Base-by-base conservation (phyloP, 192 early-diverging fungal genomes). In the Thoreauomyces humboldtii region DNA sequence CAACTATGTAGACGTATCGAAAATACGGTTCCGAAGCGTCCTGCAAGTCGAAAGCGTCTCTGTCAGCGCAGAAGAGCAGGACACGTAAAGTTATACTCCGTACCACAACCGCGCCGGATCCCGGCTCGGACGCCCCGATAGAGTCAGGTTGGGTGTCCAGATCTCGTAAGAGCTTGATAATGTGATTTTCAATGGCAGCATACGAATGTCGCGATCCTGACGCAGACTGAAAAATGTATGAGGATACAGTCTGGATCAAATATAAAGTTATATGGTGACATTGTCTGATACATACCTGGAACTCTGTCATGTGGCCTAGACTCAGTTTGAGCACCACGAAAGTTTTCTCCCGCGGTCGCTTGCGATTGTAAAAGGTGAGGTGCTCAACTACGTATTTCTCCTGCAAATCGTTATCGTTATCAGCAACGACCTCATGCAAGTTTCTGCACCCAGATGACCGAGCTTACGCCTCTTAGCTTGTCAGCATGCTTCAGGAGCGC, bases 331-430 rank as follows among this genome's bases (percentile, higher is more conserved):
- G 45, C 0, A 79, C 77, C 19, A 91, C 77, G 73, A 79, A 87
- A 57, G 82, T 77, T 61, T 85, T 84, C 65, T 91, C 89, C 22
- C 77, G 65, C 4, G 88, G 89, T 43, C 88, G 66, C 15, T 80
- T 78, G 34, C 74, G 74, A 65, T 89, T 89, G 70, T 88, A 89
- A 1, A 91, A 64, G 9, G 84, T 87, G 17, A 91, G 70, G 65
- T 89, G 84, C 61, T 91, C 87, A 59, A 87, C 76, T 21, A 89
- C 72, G 63, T 89, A 91, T 55, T 85, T 87, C 59, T 89, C 86
- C 87, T 91, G 59, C 2, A 47, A 36, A 35, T 22, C n/a, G n/a
- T n/a, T n/a, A n/a, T n/a, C n/a, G n/a, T n/a, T n/a, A n/a, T n/a
- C n/a, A n/a, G n/a, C n/a, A n/a, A n/a, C n/a, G n/a, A n/a, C n/a